Base-by-base conservation (phyloP, 75 land plant species). In the Picea glauca region DNA sequence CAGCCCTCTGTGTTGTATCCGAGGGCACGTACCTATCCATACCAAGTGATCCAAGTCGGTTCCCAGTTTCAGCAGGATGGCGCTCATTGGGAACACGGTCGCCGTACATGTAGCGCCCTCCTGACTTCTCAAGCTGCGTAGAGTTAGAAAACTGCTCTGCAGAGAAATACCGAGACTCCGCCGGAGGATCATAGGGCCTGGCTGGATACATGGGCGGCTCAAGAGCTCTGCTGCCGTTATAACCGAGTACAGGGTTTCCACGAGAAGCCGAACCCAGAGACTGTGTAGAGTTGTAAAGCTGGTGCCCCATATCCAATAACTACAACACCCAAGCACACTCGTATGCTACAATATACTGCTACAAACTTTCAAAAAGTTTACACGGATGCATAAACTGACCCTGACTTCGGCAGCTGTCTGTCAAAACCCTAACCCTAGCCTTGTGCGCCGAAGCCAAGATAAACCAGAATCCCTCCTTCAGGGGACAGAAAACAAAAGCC, bases 111-210 rank as follows among this genome's bases (percentile, higher is more conserved):
- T 43, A 70, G 11, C 38, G 50, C 43, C 73, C 73, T 0, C 73
- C 26, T 6, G 73, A 3, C 7, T 70, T 43, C 4, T 70, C 73
- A 18, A 12, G 50, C 73, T 70, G 40, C 18, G 20, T 33, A 0
- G 73, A 20, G 11, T 70, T 43, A 5, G 54, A 18, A 54, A 40
- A 20, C 23, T 43, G 73, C 0, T 70, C 73, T 8, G 23, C 50
- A n/a, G 73, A 8, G n/a, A 70, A 70, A 43, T 70, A 70, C 31
- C 70, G 35, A 66, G 70, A 26, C 70, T 66, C 70, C 8, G 43
- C n/a, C 0, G 73, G 43, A 0, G n/a, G 23, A 38, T 2, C 33
- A 20, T 9, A 43, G 5, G 62, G 62, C n/a, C 62, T 20, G 12
- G 62, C 62, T 60, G 40, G 35, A 70, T 9, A 70, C 54, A 70